Conservation (phyloP, 75 land plant species). For the Sequoiadendron giganteum region DNA sequence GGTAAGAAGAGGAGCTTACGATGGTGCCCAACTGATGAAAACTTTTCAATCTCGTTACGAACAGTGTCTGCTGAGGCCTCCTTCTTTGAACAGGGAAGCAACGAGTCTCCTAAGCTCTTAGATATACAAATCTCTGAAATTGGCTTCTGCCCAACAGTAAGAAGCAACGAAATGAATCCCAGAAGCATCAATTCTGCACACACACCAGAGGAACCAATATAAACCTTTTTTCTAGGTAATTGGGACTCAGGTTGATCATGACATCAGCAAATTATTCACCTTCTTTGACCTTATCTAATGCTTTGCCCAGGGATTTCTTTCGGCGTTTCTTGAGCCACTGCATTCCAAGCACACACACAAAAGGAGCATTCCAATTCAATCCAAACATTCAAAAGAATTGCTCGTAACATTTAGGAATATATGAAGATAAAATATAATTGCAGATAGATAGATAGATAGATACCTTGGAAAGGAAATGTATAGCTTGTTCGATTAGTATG, state of each 20-base stretch:
- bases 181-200: conserved; percentile 72
- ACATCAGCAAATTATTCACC: not conserved
- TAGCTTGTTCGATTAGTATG: not conserved
- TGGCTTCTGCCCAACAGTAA: conserved; percentile 37
- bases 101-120: not conserved
- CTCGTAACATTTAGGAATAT: not conserved
- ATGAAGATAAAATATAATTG: not conserved
- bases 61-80: too few species aligned
- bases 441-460: not conserved
- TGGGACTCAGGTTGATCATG: not conserved
- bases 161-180: conserved; percentile 66
- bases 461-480: not conserved
- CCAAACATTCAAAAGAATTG: not conserved
- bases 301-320: not conserved
- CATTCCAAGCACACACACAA: not conserved
- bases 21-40: too few species aligned
- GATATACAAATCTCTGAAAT: conserved; percentile 52
- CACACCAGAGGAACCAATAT: not conserved
- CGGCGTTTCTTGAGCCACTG: not conserved
- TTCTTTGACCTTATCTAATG: not conserved
- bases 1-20: too few species aligned
- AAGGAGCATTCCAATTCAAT: too few species aligned
- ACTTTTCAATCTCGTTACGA: too few species aligned
- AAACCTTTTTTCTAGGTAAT: not conserved
- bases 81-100: conserved; percentile 37